phyloP scores from a whole-genome alignment of 2,329 filamentous ascomycete species.

The Madurella mycetomatis region DNA sequence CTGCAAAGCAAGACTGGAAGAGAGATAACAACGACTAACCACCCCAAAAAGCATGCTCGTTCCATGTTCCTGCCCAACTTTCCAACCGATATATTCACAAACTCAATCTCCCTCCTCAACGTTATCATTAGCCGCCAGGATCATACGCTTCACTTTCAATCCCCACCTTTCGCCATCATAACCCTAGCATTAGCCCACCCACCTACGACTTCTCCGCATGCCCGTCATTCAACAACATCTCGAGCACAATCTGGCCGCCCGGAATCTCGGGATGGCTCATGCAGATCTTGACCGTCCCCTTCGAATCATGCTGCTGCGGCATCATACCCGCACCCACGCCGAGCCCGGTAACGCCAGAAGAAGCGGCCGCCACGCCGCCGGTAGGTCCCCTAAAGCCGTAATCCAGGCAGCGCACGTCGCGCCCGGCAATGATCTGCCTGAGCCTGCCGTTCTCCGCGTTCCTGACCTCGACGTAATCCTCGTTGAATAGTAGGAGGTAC shows the following conservation, averaged over 20 bases:
- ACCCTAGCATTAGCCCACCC: background rate
- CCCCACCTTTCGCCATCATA: background rate
- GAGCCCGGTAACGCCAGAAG: too few relatives aligned
- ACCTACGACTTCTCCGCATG: slow-evolving; percentile 49
- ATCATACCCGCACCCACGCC: slow-evolving; percentile 12
- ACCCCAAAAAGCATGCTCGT: too few relatives aligned
- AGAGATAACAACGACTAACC: too few relatives aligned
- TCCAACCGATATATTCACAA: too few relatives aligned
- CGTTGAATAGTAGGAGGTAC: slow-evolving; percentile 89
- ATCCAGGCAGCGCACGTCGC: slow-evolving; percentile 86
- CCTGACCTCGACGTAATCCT: slow-evolving; percentile 93
- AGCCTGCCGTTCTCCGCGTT: slow-evolving; percentile 94
- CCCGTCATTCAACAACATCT: slow-evolving; percentile 88
- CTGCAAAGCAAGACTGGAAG: too few relatives aligned
- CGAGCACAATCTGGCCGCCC: slow-evolving; percentile 81
- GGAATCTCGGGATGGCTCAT: slow-evolving; percentile 91
- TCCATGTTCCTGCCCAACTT: too few relatives aligned
- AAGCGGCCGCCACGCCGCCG: slow-evolving; percentile 34
- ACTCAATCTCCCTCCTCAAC: too few relatives aligned
- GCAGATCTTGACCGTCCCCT: slow-evolving; percentile 83
- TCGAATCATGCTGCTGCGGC: slow-evolving; percentile 40
- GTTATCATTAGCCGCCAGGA: too few relatives aligned
- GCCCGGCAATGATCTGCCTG: slow-evolving; percentile 87
- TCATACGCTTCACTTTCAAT: background rate
- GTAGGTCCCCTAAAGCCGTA: slow-evolving; percentile 67